Percentiles rank a stretch among this genome's conserved stretches.
phyloP scores from a whole-genome alignment of 1,284 basidiomycete genomes.

The Ceratorhiza oryzae-sativae region DNA sequence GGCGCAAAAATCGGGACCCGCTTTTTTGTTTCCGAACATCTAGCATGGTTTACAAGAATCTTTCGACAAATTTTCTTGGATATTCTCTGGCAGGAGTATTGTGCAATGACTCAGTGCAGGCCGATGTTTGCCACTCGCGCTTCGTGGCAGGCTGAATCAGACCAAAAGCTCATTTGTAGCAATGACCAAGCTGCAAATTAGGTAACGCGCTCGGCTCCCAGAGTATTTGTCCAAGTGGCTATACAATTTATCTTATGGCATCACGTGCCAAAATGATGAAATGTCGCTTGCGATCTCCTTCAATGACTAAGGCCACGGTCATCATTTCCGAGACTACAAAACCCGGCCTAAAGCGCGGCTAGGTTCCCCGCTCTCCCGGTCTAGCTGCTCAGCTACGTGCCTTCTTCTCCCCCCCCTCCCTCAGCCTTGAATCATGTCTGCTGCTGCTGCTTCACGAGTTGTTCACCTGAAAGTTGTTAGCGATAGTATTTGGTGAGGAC shows the following conservation, averaged over 20 bases:
- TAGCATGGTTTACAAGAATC: too few species aligned
- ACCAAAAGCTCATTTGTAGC: too few species aligned
- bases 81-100: too few species aligned
- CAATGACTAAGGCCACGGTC: conserved; percentile 19
- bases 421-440: background rate
- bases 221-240: too few species aligned
- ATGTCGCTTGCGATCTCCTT: background rate
- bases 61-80: too few species aligned
- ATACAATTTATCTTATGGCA: background rate
- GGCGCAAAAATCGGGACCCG: too few species aligned
- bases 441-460: conserved; percentile 12
- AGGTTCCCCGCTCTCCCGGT: background rate
- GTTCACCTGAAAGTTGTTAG: conserved; percentile 31
- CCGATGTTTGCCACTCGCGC: too few species aligned
- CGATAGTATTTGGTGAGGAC: conserved; percentile 26
- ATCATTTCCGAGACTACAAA: conserved; percentile 21
- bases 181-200: too few species aligned
- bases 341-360: background rate
- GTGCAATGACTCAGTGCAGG: too few species aligned
- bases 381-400: background rate
- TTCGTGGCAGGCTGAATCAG: too few species aligned
- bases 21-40: too few species aligned
- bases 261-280: background rate
- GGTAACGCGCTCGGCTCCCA: too few species aligned
- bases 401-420: background rate